phyloP scores from a whole-genome alignment of 345 rosid species.

The Punica granatum region DNA sequence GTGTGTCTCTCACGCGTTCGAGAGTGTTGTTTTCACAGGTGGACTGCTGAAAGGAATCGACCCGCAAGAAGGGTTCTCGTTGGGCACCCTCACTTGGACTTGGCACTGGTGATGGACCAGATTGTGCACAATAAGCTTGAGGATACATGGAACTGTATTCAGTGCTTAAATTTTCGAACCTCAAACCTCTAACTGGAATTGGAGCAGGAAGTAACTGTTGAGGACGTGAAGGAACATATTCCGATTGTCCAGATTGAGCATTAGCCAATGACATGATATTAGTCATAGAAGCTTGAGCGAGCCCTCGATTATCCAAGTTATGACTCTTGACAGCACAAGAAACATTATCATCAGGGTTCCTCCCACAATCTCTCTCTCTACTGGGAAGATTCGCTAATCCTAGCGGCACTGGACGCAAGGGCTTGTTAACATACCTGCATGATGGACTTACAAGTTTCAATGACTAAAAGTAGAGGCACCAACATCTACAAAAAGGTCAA shows the following conservation, averaged over 20 bases:
- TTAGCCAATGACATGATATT: conserved; percentile 21
- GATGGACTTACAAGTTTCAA: not conserved
- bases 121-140: conserved; percentile 22
- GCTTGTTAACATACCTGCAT: conserved; percentile 57
- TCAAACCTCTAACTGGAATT: conserved; percentile 33
- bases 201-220: conserved; percentile 41
- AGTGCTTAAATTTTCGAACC: conserved; percentile 23
- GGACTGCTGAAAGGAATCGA: conserved; percentile 29
- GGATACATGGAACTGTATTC: conserved; percentile 35
- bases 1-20: conserved; percentile 27
- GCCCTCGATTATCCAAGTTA: conserved; percentile 30
- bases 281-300: conserved; percentile 37
- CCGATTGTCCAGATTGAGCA: conserved; percentile 29
- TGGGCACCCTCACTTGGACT: conserved; percentile 55
- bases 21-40: conserved; percentile 28
- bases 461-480: not conserved
- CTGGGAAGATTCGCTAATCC: conserved; percentile 19
- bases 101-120: conserved; percentile 32
- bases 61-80: conserved; percentile 35
- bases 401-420: conserved; percentile 31
- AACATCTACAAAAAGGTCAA: not conserved
- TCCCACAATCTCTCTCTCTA: conserved; percentile 23
- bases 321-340: conserved; percentile 15
- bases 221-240: conserved; percentile 30
- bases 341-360: conserved; percentile 21